Percentiles rank a stretch among this genome's conserved stretches.
Evolutionary conservation across 2,329 filamentous ascomycete genomes (phyloP).

Genomic region (Dichotomopilus funicola): DNA sequence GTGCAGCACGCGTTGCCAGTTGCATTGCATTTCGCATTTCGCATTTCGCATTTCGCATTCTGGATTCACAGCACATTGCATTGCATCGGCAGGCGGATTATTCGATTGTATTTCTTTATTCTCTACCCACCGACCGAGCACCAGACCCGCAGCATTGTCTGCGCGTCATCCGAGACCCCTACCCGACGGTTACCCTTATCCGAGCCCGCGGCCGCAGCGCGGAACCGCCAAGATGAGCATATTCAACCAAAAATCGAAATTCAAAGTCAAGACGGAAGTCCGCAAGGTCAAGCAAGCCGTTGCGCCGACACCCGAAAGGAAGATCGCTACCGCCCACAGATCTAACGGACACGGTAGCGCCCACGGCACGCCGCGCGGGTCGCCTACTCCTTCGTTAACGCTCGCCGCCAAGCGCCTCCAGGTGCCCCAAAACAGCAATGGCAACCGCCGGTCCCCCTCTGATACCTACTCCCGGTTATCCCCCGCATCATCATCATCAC

Average conservation of each 20-base stretch:
- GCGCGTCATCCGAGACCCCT: too few species aligned
- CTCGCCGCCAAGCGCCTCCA: slow-evolving; percentile 1
- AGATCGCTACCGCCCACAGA: slow-evolving; percentile 26
- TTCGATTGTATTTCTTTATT: too few species aligned
- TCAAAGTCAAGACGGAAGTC: slow-evolving; percentile 49
- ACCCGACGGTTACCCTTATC: neutral
- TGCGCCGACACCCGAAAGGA: slow-evolving; percentile 35
- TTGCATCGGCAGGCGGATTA: too few species aligned
- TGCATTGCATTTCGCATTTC: neutral
- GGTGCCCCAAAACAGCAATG: too few species aligned
- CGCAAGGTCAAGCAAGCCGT: slow-evolving; percentile 30
- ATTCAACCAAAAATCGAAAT: slow-evolving; percentile 40
- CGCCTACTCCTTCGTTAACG: slow-evolving; percentile 12
- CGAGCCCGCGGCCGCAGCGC: too few species aligned
- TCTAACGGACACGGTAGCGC: slow-evolving; percentile 22
- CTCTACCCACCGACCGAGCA: too few species aligned
- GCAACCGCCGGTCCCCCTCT: too few species aligned
- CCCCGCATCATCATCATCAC: slow-evolving; percentile 14
- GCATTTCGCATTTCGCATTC: neutral
- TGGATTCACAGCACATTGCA: too few species aligned
- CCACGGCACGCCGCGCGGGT: slow-evolving; percentile 19
- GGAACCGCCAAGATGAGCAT: slow-evolving; percentile 32
- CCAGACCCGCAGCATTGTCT: too few species aligned
- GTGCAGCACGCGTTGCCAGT: neutral
- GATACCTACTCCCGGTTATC: neutral